Evolutionary conservation across 2,329 filamentous ascomycete genomes (phyloP), one percentile per base, ranked within the genome.

Genomic region (Fusarium euwallaceae): DNA sequence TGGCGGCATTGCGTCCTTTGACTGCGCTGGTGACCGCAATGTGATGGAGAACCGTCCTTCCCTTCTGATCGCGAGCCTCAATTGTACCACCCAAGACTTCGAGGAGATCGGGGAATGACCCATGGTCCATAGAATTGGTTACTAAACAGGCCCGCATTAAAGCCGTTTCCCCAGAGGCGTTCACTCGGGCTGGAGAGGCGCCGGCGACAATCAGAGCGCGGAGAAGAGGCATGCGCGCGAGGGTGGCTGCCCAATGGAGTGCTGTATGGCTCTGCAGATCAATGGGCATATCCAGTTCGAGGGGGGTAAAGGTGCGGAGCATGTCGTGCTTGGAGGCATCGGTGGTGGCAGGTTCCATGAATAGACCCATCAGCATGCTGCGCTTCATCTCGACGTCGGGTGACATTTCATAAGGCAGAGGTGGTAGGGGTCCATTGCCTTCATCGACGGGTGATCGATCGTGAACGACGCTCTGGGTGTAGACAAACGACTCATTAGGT

Each of bases 21-120:
- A 98, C 97, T 8, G 95, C 97, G 71, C 95, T 98, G 17, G 97
- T 97, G 37, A 98, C 92, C 6, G 97, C 95, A 78, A 99, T 98
- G 80, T 99, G 97, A 80, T 99, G 97, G 27, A 99, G 86, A 16
- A 98, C 95, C 0, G 96, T 98, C 41, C 97, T 90, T 10, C 95
- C 95, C 82, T 95, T 95, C 53, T 94, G 91, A 81, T 99, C 97
- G 24, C 95, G 90, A 51, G 97, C 91, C 76, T 98, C 95, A 72
- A 99, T 97, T 0, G 96, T 96, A 29, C 94, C 90, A 12, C 95
- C 95, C 8, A 99, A 88, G 1, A 98, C 90, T 77, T 98, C 96
- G 1, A 99, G 88, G 2, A 98, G 87, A 70, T 97, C 95, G 0
- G 95, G 94, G 78, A 99, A 99, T 59, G 93, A 97, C 73, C 92